phyloP scores from a whole-genome alignment of 2,329 filamentous ascomycete genomes.

The Phialophora expanda region DNA sequence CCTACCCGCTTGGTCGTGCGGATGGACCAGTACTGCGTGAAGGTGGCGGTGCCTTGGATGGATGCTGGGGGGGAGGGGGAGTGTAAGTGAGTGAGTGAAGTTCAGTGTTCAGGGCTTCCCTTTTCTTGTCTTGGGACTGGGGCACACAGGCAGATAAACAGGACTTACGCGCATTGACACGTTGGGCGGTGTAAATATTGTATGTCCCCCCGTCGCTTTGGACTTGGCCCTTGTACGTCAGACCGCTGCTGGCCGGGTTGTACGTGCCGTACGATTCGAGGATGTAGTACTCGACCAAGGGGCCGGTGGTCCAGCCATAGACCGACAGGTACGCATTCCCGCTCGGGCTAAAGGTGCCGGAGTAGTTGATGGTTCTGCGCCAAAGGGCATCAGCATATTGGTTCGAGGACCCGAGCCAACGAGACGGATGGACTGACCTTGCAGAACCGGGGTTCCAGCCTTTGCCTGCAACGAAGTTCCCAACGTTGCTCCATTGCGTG shows the following conservation, averaged over 20 bases:
- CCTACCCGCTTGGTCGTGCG: conserved; percentile 45
- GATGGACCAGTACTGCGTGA: conserved; percentile 53
- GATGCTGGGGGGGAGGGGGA: conserved; percentile 40
- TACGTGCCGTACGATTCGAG: conserved; percentile 45
- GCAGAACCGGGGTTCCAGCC: conserved; percentile 62
- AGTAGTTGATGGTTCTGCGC: conserved; percentile 42
- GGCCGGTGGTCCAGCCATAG: conserved; percentile 51
- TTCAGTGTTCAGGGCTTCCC: no score
- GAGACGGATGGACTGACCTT: conserved; percentile 47
- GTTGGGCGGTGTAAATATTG: conserved; percentile 47
- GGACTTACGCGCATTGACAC: conserved; percentile 42
- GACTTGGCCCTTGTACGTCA: conserved; percentile 45
- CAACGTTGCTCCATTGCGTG: conserved; percentile 53
- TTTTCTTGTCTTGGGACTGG: no score
- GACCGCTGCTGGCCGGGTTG: conserved; percentile 42
- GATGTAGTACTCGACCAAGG: conserved; percentile 49
- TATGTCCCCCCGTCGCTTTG: conserved; percentile 47
- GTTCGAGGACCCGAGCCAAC: not conserved
- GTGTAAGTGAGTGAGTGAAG: no score
- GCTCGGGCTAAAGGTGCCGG: conserved; percentile 41
- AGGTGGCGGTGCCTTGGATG: conserved; percentile 49
- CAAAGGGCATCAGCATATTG: conserved; percentile 2
- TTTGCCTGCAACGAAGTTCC: conserved; percentile 64
- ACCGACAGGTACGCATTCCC: conserved; percentile 46
- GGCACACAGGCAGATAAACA: not conserved